Base-by-base conservation (phyloP, 768 basidiomycete genomes). In the Lyophyllum semitale region DNA sequence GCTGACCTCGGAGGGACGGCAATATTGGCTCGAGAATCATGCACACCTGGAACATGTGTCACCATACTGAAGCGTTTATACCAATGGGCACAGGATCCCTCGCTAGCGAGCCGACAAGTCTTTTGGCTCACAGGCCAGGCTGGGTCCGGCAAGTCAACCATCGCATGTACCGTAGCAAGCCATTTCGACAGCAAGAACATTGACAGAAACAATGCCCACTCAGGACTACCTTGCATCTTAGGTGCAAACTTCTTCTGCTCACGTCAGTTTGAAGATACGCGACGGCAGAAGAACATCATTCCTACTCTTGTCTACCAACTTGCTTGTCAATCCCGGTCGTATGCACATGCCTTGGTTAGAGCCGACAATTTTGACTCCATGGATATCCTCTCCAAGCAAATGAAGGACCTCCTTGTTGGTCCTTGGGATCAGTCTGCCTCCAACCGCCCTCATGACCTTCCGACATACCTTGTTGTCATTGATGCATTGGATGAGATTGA, bases 11-110 rank as follows among this genome's bases (percentile, higher is more conserved):
- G n/a, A n/a, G 66, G 68, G 0, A 58, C 47, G 62, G 58, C 68
- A 67, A 3, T 63, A 67, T n/a, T n/a, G n/a, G n/a, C n/a, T n/a
- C n/a, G n/a, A n/a, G n/a, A n/a, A n/a, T n/a, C n/a, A n/a, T n/a
- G n/a, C n/a, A n/a, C n/a, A n/a, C n/a, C n/a, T n/a, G n/a, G n/a
- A n/a, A n/a, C n/a, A n/a, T n/a, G n/a, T 25, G 63, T 65, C 41
- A 2, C 44, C 12, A 66, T 69, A 13, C 49, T 67, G 23, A 22
- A 58, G 17, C 35, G 58, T 1, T 65, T 69, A 15, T 44, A 26
- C 5, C 17, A 51, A 20, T 71, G 68, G 70, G 68, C 61, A 7
- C 55, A 62, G 8, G 45, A 65, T 27, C 46, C 43, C n/a, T 60
- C 62, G 12, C 22, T 43, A 1, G 54, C 48, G 7, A 57, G 59